Conservation (phyloP, 805 yeast species). For the Peterozyma toletana region DNA sequence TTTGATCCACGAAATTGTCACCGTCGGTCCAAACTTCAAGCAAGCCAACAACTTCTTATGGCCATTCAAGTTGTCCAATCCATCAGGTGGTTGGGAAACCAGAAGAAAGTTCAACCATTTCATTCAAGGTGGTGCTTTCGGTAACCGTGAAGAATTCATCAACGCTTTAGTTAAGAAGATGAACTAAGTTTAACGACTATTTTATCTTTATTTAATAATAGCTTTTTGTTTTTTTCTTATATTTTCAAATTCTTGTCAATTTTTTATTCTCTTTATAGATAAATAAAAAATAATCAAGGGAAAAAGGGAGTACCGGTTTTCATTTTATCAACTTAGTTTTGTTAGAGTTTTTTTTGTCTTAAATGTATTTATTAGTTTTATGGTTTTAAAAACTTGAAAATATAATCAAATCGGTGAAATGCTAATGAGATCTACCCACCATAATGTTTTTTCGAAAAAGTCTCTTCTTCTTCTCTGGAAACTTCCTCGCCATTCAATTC, state of each 20-base stretch:
- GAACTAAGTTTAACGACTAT: conserved; percentile 49
- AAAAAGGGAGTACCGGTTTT: not conserved
- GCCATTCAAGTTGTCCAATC: conserved; percentile 97
- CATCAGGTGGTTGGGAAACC: conserved; percentile 97
- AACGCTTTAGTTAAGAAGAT: conserved; percentile 90
- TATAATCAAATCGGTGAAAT: too few species aligned
- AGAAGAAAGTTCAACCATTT: conserved; percentile 95
- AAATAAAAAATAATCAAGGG: not conserved
- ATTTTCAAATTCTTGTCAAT: not conserved
- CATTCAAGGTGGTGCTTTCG: conserved; percentile 97
- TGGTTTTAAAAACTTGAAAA: too few species aligned
- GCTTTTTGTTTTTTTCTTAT: conserved; percentile 1
- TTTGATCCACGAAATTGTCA: conserved; percentile 91
- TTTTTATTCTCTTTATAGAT: not conserved
- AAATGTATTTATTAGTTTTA: too few species aligned
- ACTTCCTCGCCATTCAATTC: conserved; percentile 53
- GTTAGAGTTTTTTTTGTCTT: too few species aligned
- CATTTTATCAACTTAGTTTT: too few species aligned
- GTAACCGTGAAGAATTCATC: conserved; percentile 96
- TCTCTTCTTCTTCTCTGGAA: conserved; percentile 47
- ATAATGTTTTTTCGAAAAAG: conserved; percentile 4
- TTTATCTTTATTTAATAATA: conserved; percentile 8
- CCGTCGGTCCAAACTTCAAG: conserved; percentile 98
- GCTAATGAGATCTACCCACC: not conserved
- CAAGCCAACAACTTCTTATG: conserved; percentile 97